Percentiles rank a stretch among this genome's conserved stretches.
phyloP scores from a whole-genome alignment of 495 filamentous ascomycete species.

The Penicillium cinerascens region DNA sequence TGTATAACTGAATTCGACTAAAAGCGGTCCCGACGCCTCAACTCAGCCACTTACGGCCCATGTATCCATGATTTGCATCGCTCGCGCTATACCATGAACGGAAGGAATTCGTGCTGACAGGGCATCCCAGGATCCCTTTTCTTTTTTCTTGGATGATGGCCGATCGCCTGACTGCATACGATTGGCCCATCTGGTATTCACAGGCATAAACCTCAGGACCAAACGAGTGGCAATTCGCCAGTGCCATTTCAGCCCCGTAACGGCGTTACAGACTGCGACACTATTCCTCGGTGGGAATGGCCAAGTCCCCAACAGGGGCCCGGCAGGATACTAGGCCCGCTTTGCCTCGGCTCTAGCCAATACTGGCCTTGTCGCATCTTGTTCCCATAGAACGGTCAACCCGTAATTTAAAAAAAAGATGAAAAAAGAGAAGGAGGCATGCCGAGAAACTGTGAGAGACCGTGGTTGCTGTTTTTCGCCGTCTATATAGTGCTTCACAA shows the following conservation, averaged over 20 bases:
- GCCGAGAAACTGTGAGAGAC: not conserved
- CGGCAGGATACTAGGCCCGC: not conserved
- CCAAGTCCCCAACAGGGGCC: not conserved
- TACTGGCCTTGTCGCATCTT: constrained; percentile 11
- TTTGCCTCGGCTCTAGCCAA: not conserved
- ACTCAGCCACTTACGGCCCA: not conserved
- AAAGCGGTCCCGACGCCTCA: not conserved
- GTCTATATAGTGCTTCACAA: constrained; percentile 16
- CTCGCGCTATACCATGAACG: not conserved
- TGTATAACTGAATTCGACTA: not conserved
- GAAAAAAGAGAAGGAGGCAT: not conserved
- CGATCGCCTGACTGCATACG: not conserved
- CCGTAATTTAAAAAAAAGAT: constrained; percentile 6
- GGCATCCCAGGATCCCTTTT: not conserved
- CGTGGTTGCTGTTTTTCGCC: not conserved
- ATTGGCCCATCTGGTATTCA: not conserved
- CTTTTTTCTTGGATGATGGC: not conserved
- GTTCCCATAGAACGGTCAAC: constrained; percentile 6
- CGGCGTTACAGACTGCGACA: not conserved
- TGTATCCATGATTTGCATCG: not conserved
- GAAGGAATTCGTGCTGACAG: not conserved
- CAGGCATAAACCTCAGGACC: not conserved
- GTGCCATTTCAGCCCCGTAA: not conserved
- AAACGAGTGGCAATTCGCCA: not conserved
- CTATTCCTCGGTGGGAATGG: not conserved